phyloP scores from a whole-genome alignment of 306 rosid species.

The Dalbergia cochinchinensis region DNA sequence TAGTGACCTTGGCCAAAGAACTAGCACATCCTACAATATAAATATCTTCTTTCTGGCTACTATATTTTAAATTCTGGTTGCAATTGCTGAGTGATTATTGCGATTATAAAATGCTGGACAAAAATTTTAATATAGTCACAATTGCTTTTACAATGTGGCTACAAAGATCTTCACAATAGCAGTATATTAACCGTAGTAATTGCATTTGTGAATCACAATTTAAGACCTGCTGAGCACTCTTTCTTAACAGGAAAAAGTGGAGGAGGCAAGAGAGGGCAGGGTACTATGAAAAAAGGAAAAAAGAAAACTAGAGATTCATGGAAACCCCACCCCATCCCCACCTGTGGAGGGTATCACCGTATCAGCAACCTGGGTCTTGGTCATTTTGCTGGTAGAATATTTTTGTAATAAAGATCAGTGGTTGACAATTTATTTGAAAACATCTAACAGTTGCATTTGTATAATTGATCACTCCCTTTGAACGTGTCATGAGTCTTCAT shows the following conservation, averaged over 20 bases:
- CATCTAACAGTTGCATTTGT: neutral
- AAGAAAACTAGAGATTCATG: neutral
- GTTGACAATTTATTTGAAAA: too few species aligned
- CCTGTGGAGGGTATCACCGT: too few species aligned
- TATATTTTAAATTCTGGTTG: too few species aligned
- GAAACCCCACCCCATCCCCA: neutral
- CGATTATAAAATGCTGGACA: too few species aligned
- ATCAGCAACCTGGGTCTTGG: neutral
- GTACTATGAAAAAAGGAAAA: neutral
- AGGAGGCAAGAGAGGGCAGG: neutral
- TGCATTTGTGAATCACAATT: too few species aligned
- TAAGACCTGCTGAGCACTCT: too few species aligned
- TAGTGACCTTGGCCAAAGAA: neutral
- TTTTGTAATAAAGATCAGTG: neutral
- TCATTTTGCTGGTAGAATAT: neutral
- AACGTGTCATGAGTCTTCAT: neutral
- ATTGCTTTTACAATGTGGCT: too few species aligned
- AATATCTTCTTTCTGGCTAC: too few species aligned
- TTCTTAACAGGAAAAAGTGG: neutral
- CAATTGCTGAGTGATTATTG: too few species aligned
- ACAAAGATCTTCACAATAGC: too few species aligned
- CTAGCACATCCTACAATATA: neutral
- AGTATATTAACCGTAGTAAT: too few species aligned
- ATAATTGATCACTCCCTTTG: neutral
- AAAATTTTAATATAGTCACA: too few species aligned